A percentile compares a stretch with the other conserved stretches of the same genome.
Evolutionary conservation across 129 eudicot species (phyloP).

Genomic region (Ambrosia artemisiifolia): DNA sequence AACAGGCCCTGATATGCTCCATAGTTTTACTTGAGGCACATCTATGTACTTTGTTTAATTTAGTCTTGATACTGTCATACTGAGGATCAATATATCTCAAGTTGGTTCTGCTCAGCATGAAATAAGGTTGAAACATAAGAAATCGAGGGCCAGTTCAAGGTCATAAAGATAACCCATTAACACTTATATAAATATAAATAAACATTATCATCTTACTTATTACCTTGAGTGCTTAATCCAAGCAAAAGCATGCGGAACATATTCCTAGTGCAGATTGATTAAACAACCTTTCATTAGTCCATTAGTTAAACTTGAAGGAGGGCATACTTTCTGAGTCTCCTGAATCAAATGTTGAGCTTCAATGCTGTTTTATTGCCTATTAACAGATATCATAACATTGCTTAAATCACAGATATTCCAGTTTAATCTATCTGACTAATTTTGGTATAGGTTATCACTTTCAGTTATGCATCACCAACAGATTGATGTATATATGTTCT

Average conservation of each 20-base stretch:
- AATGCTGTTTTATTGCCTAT: neutral
- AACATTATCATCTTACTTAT: neutral
- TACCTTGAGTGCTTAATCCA: neutral
- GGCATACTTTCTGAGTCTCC: neutral
- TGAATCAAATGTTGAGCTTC: neutral
- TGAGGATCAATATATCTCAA: neutral
- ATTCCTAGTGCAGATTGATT: neutral
- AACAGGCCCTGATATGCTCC: slow-evolving; percentile 8
- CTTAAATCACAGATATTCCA: neutral
- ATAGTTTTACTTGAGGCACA: neutral
- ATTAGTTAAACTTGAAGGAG: slow-evolving; percentile 10
- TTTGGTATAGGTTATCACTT: neutral
- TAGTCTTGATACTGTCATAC: neutral
- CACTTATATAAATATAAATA: too few species aligned
- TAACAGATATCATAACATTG: slow-evolving; percentile 12
- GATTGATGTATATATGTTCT: slow-evolving; percentile 6
- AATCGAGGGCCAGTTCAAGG: slow-evolving; percentile 8
- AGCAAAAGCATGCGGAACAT: too few species aligned
- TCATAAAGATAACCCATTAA: too few species aligned
- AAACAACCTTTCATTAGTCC: neutral
- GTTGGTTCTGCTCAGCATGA: neutral
- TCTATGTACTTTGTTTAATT: slow-evolving; percentile 8
- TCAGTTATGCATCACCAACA: slow-evolving; percentile 5
- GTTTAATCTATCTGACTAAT: slow-evolving; percentile 7
- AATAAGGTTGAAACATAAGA: neutral